Percentiles rank a stretch among this genome's conserved stretches.
phyloP scores from a whole-genome alignment of 371 early-diverging fungal species.

The Blastocladiella emersonii region DNA sequence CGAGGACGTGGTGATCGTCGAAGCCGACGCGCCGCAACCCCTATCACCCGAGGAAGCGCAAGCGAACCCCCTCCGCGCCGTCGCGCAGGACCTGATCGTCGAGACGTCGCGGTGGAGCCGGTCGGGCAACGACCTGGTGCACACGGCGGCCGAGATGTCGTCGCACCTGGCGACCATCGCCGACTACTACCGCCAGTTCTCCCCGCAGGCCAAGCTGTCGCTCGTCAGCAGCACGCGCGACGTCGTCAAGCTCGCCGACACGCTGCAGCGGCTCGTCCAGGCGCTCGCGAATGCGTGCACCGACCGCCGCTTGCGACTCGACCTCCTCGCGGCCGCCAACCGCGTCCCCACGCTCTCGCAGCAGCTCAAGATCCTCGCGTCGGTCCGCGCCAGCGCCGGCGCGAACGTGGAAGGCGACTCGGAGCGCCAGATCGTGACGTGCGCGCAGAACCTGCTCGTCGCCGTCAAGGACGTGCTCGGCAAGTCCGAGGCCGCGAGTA shows the following conservation, averaged over 20 bases:
- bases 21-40: constrained; percentile 23
- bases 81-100: constrained; percentile 32
- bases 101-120: constrained; percentile 26
- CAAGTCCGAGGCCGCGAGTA: constrained; percentile 21
- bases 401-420: constrained; percentile 24
- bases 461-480: constrained; percentile 19
- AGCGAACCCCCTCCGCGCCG: constrained; percentile 32
- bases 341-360: constrained; percentile 23
- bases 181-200: constrained; percentile 7
- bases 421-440: constrained; percentile 23
- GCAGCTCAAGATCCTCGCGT: constrained; percentile 33
- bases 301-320: constrained; percentile 18
- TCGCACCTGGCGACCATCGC: constrained; percentile 18
- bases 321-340: constrained; percentile 15
- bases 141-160: constrained; percentile 16
- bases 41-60: constrained; percentile 26
- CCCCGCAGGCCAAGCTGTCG: constrained; percentile 18
- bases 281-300: constrained; percentile 21
- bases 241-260: constrained; percentile 15
- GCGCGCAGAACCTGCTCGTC: constrained; percentile 25
- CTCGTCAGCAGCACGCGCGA: constrained; percentile 24
- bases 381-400: constrained; percentile 23
- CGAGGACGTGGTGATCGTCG: constrained; percentile 15
- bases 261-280: constrained; percentile 10
- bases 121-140: constrained; percentile 25